phyloP scores from a whole-genome alignment of 2,329 filamentous ascomycete species.

The Ustulina deusta region DNA sequence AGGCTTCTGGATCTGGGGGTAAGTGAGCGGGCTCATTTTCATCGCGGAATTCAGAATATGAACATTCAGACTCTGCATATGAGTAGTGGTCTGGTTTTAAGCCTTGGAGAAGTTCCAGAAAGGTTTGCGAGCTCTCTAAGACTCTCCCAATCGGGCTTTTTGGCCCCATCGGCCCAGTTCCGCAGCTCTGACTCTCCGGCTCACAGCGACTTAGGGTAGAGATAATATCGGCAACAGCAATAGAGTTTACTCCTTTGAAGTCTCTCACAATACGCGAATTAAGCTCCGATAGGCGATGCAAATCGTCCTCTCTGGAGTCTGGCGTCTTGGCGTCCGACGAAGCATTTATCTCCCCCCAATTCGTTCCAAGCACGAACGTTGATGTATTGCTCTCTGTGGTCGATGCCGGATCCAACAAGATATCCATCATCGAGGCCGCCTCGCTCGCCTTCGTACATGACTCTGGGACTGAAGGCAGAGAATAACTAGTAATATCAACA shows the following conservation, averaged over 20 bases:
- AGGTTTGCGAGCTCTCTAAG: conserved; percentile 7
- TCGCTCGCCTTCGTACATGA: neutral
- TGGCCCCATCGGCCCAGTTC: neutral
- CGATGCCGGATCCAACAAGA: neutral
- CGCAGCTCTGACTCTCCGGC: neutral
- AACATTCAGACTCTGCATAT: conserved; percentile 15
- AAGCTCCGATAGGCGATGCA: conserved; percentile 5
- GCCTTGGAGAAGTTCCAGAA: conserved; percentile 2
- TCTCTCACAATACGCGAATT: conserved; percentile 12
- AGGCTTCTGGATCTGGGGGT: neutral
- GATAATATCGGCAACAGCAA: conserved; percentile 7
- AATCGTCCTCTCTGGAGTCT: neutral
- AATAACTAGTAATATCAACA: conserved; percentile 2
- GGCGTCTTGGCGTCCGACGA: neutral
- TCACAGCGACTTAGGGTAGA: conserved; percentile 1
- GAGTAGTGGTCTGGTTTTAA: neutral
- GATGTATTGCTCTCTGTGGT: neutral
- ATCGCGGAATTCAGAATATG: conserved; percentile 16
- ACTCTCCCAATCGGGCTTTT: conserved; percentile 11
- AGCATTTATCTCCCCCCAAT: neutral
- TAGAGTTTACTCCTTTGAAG: conserved; percentile 1
- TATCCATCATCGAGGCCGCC: neutral
- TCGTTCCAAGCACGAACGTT: neutral
- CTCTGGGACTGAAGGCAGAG: neutral
- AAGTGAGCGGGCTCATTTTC: conserved; percentile 7